Evolutionary conservation across 2,329 filamentous ascomycete species (phyloP).

Genomic region (Cercospora beticola): DNA sequence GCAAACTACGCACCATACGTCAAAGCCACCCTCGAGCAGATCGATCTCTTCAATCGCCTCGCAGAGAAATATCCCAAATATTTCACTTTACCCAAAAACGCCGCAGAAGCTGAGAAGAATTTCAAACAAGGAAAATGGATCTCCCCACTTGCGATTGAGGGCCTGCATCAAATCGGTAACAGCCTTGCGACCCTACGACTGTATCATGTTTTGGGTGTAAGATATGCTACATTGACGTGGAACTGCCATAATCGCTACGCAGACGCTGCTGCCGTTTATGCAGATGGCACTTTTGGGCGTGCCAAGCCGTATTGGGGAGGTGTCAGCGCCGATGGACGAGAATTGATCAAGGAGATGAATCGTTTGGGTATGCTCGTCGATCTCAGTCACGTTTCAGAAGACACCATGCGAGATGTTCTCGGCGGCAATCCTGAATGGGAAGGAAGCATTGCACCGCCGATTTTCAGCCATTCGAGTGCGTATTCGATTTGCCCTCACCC

Average conservation of each 20-base stretch:
- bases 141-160: conserved; percentile 78
- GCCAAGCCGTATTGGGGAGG: conserved; percentile 66
- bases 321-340: conserved; percentile 67
- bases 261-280: conserved; percentile 71
- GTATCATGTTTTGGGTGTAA: conserved; percentile 75
- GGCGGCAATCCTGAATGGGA: conserved; percentile 60
- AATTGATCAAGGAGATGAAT: conserved; percentile 85
- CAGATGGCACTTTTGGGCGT: conserved; percentile 42
- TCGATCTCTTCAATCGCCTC: conserved; percentile 70
- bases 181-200: conserved; percentile 71
- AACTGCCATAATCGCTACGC: conserved; percentile 91
- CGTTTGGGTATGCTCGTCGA: conserved; percentile 93
- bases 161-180: conserved; percentile 92
- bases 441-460: conserved; percentile 76
- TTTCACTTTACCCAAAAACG: conserved; percentile 65
- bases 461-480: conserved; percentile 86
- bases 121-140: conserved; percentile 57
- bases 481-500: conserved; percentile 81
- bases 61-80: conserved; percentile 62
- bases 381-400: conserved; percentile 71
- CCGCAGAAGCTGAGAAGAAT: conserved; percentile 60
- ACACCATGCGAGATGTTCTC: conserved; percentile 84
- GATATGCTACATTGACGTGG: conserved; percentile 86
- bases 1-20: conserved; percentile 67
- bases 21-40: conserved; percentile 68